Conservation (phyloP, 2,329 filamentous ascomycete genomes). For the Fusarium sp. region DNA sequence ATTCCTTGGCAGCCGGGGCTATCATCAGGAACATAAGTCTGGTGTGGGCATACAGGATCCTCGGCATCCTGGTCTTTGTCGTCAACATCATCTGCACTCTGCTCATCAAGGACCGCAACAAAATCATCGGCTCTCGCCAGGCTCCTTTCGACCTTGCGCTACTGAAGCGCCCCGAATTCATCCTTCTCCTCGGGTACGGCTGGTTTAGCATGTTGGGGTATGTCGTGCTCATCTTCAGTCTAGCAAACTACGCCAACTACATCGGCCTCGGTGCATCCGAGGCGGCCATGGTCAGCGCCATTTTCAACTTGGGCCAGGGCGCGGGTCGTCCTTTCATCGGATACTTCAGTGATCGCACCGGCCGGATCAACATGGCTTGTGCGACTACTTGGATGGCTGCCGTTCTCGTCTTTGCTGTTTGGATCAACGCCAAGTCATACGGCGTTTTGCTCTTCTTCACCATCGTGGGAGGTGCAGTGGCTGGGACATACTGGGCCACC, state of each 20-base stretch:
- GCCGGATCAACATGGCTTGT: slow-evolving; percentile 76
- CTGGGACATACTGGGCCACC: slow-evolving; percentile 76
- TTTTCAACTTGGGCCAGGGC: slow-evolving; percentile 74
- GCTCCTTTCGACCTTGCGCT: slow-evolving; percentile 71
- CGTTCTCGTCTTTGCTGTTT: slow-evolving; percentile 73
- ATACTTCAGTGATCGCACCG: slow-evolving; percentile 73
- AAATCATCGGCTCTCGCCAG: slow-evolving; percentile 72
- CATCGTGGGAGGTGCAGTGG: slow-evolving; percentile 74
- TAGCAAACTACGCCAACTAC: slow-evolving; percentile 75
- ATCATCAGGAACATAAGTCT: slow-evolving; percentile 73
- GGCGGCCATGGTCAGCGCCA: slow-evolving; percentile 75
- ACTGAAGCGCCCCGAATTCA: slow-evolving; percentile 69
- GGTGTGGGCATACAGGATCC: slow-evolving; percentile 71
- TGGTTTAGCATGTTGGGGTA: slow-evolving; percentile 79
- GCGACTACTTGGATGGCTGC: slow-evolving; percentile 71
- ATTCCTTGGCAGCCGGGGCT: slow-evolving; percentile 72
- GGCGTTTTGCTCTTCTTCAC: slow-evolving; percentile 76
- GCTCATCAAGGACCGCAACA: slow-evolving; percentile 76
- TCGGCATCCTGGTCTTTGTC: slow-evolving; percentile 69
- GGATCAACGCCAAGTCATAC: slow-evolving; percentile 72
- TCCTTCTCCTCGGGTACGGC: slow-evolving; percentile 72
- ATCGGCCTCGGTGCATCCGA: slow-evolving; percentile 74
- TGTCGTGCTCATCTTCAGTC: slow-evolving; percentile 77
- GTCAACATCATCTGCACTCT: slow-evolving; percentile 71
- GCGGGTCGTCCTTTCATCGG: slow-evolving; percentile 77